These are phyloP conservation scores for Fallopia convolvulus DNA, from an alignment of 148 eudicot genomes.

Conservation along the genomic window DNA sequence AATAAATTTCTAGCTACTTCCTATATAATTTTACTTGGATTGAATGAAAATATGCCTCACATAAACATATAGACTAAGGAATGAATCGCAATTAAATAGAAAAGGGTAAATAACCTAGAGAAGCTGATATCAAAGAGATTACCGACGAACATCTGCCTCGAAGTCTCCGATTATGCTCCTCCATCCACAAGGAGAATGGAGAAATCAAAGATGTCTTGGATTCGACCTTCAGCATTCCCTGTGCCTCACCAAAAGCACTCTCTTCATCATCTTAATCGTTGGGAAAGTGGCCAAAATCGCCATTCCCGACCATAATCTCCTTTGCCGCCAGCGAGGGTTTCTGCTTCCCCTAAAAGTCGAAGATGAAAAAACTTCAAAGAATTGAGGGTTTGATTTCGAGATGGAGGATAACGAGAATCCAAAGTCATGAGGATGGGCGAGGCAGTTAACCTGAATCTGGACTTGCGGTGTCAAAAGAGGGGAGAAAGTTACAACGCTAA, in stretches of 20 bases:
- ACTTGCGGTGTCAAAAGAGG: too few relatives aligned
- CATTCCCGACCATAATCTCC: not conserved
- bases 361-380: slow-evolving; percentile 13
- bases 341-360: slow-evolving; percentile 13
- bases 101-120: slow-evolving; percentile 41
- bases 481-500: too few relatives aligned
- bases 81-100: not conserved
- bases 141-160: slow-evolving; percentile 67
- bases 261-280: slow-evolving; percentile 53
- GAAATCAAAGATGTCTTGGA: slow-evolving; percentile 86
- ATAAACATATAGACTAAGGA: not conserved
- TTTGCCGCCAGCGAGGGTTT: slow-evolving; percentile 11
- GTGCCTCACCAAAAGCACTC: slow-evolving; percentile 84
- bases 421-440: too few relatives aligned
- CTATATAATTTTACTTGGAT: slow-evolving; percentile 13
- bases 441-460: too few relatives aligned
- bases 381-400: not conserved
- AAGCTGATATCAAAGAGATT: slow-evolving; percentile 79
- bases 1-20: slow-evolving; percentile 54
- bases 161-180: slow-evolving; percentile 78
- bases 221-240: slow-evolving; percentile 97
- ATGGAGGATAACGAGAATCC: not conserved
- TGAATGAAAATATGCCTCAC: slow-evolving; percentile 3
- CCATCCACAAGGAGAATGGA: slow-evolving; percentile 70
- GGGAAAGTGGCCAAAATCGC: slow-evolving; percentile 24